Conservation (phyloP, 1,284 basidiomycete genomes). For the Cryptococcus sp. region DNA sequence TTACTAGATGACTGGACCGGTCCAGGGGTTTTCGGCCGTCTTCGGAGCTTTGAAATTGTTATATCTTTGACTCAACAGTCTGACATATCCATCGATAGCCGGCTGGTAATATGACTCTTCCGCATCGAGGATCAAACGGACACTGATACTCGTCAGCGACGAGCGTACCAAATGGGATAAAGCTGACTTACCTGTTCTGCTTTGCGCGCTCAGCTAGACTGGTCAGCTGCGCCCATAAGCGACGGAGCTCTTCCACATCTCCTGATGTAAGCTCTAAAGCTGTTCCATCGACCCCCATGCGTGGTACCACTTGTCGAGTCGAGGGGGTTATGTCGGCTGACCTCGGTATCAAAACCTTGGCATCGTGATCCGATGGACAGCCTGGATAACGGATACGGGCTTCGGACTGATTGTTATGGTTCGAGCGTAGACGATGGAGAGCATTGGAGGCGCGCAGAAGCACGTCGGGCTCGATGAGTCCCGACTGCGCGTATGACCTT, state of each 20-base stretch:
- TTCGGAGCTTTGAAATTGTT: constrained; percentile 56
- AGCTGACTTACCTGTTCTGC: constrained; percentile 38
- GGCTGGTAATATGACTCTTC: constrained; percentile 75
- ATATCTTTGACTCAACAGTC: constrained; percentile 69
- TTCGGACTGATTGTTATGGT: constrained; percentile 42
- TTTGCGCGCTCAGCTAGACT: constrained; percentile 64
- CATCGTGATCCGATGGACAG: constrained; percentile 52
- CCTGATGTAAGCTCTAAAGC: constrained; percentile 19
- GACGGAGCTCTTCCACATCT: constrained; percentile 62
- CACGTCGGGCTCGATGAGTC: constrained; percentile 31
- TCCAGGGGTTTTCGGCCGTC: not conserved
- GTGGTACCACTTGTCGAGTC: no score
- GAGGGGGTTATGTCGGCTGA: no score
- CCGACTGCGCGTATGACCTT: constrained; percentile 18
- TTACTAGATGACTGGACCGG: constrained; percentile 11
- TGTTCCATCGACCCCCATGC: constrained; percentile 17
- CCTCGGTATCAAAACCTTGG: constrained; percentile 12
- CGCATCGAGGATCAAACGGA: constrained; percentile 68
- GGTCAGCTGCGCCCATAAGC: constrained; percentile 62
- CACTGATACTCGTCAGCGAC: constrained; percentile 9
- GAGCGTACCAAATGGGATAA: not conserved
- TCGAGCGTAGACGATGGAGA: constrained; percentile 14
- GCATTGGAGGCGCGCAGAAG: constrained; percentile 35
- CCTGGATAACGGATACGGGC: constrained; percentile 62
- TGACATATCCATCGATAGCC: constrained; percentile 70